Conservation (phyloP, 2,329 filamentous ascomycete genomes). For the Rhynchosporium secalis region DNA sequence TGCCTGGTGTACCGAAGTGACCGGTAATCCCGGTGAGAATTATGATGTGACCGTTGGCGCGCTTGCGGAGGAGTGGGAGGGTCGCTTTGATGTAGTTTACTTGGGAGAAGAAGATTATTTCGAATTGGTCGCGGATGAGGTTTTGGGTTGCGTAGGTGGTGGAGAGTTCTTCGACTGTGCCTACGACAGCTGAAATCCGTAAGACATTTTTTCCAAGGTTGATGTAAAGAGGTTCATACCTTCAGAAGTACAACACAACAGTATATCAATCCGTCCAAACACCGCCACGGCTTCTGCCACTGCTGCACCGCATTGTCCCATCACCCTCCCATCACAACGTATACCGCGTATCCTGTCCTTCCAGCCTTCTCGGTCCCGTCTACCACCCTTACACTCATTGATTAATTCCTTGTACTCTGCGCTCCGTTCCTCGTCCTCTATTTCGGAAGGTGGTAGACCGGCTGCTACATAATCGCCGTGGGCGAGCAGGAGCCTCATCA, state of each 20-base stretch:
- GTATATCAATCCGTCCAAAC: conserved; percentile 85
- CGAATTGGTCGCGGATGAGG: conserved; percentile 87
- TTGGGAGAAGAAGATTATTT: conserved; percentile 91
- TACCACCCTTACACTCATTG: conserved; percentile 62
- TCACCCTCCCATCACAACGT: conserved; percentile 58
- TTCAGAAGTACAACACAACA: conserved; percentile 88
- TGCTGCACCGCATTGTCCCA: conserved; percentile 55
- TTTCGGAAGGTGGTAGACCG: conserved; percentile 75
- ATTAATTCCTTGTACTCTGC: conserved; percentile 80
- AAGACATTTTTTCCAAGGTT: neutral
- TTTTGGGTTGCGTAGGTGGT: conserved; percentile 71
- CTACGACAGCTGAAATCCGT: conserved; percentile 68
- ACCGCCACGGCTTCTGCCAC: conserved; percentile 81
- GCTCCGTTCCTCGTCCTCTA: conserved; percentile 74
- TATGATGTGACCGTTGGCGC: conserved; percentile 86
- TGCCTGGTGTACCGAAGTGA: conserved; percentile 87
- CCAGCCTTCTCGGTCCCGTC: conserved; percentile 74
- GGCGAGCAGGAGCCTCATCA: conserved; percentile 78
- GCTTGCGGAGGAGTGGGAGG: conserved; percentile 74
- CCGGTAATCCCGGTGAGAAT: conserved; percentile 87
- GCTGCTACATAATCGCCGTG: conserved; percentile 91
- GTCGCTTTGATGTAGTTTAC: conserved; percentile 93
- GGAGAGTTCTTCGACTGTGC: conserved; percentile 86
- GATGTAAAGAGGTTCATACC: conserved; percentile 48
- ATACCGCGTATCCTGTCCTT: conserved; percentile 71